Conservation (phyloP, 768 basidiomycete genomes). For the Lactifluus subvellereus region DNA sequence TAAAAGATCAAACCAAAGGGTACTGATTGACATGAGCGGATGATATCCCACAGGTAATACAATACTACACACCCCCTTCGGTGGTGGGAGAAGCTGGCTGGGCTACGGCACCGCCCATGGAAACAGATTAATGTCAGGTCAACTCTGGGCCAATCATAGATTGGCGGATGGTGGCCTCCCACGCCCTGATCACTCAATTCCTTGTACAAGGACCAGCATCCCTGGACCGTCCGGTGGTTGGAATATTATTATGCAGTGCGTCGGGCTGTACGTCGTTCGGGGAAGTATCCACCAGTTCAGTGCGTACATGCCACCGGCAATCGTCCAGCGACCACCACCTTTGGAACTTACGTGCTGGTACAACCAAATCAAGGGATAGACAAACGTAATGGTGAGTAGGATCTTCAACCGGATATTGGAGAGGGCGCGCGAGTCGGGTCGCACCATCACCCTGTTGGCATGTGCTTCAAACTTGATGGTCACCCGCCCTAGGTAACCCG, state of each 20-base stretch:
- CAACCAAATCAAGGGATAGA: slow-evolving; percentile 77
- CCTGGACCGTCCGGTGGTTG: slow-evolving; percentile 32
- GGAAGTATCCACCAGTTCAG: slow-evolving; percentile 40
- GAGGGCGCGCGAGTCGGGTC: slow-evolving; percentile 62
- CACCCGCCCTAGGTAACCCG: slow-evolving; percentile 35
- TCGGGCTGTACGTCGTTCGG: background rate
- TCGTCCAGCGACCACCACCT: slow-evolving; percentile 69
- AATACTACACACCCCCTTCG: background rate
- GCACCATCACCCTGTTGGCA: slow-evolving; percentile 51
- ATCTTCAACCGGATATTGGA: slow-evolving; percentile 66
- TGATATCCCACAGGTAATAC: background rate
- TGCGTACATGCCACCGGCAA: slow-evolving; percentile 71
- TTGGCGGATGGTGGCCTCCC: slow-evolving; percentile 61
- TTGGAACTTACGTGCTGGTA: slow-evolving; percentile 57
- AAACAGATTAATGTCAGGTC: slow-evolving; percentile 18
- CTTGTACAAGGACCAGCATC: slow-evolving; percentile 49
- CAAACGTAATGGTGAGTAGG: slow-evolving; percentile 55
- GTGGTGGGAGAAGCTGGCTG: background rate
- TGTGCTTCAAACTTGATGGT: slow-evolving; percentile 46
- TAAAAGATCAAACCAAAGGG: too few relatives aligned
- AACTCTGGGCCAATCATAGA: slow-evolving; percentile 38
- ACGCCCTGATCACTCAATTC: slow-evolving; percentile 71
- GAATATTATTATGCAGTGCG: slow-evolving; percentile 7
- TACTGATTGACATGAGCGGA: background rate
- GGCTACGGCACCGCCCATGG: background rate